Evolutionary conservation across 441 rosid genomes (phyloP), one percentile per base, ranked within the genome.

Genomic region (Brassica balearica): DNA sequence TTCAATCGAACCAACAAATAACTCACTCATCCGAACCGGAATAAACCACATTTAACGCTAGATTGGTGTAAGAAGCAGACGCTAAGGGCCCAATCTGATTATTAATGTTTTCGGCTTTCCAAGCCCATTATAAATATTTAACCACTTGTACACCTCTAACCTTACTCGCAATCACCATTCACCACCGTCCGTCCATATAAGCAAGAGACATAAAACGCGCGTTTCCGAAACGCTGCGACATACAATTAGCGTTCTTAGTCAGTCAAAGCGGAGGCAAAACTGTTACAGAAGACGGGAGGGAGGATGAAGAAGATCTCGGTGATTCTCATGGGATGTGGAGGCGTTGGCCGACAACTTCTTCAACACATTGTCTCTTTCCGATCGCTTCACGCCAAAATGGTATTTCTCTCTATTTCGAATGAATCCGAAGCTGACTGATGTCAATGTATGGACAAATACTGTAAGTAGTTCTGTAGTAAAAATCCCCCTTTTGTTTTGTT

Each of bases 311-410:
- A 58, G 25, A 92, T 92, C 41, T 81, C 96, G 67, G 53, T 90
- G 82, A 69, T 95, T 80, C 83, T 93, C 72, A 82, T 93, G 82
- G 98, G 97, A 0, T 90, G 97, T 25, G 97, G 99, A 62, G 97
- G 92, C 76, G 99, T 95, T 59, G 99, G 99, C 19, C 88, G 96
- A 12, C 88, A 92, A 41, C 91, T 95, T 74, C 90, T 93, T 80
- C 92, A 82, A 55, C 98, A 92, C 89, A 90, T 90, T 74, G 84
- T 92, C 82, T 92, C 93, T 78, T 92, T 90, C 82, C 83, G 98
- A 87, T 90, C 96, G 22, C 90, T 95, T 72, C 98, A 95, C 73
- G 85, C 92, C 69, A 76, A 80, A 1, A 84, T 87, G 88, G 98
- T 93, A 4, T 46, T 17, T 74, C 22, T 77, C 59, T 51, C 56